These are phyloP conservation scores for Suillus weaverae DNA, from an alignment of 768 basidiomycete genomes.

Conservation along the genomic window DNA sequence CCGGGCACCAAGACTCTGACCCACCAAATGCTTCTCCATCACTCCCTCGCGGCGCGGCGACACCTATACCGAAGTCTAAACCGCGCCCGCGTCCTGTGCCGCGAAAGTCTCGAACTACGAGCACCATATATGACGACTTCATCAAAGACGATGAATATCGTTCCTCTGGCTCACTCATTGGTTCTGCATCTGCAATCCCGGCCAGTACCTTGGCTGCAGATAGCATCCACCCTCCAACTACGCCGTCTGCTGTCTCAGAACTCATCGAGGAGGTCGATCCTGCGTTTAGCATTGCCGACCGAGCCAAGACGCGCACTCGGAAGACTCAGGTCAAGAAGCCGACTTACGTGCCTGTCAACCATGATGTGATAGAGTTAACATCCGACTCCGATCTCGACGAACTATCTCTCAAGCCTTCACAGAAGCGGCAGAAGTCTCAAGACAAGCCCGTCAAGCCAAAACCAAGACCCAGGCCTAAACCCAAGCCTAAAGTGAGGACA, in stretches of 20 bases:
- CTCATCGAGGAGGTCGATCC: slow-evolving; percentile 20
- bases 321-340: slow-evolving; percentile 24
- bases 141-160: slow-evolving; percentile 3
- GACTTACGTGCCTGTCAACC: slow-evolving; percentile 6
- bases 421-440: slow-evolving; percentile 33
- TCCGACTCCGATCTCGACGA: slow-evolving; percentile 43
- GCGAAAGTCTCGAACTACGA: slow-evolving; percentile 1
- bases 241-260: slow-evolving; percentile 15
- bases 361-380: slow-evolving; percentile 46
- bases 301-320: slow-evolving; percentile 56
- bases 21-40: slow-evolving; percentile 14
- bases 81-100: slow-evolving; percentile 33
- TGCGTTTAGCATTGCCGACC: slow-evolving; percentile 50
- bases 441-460: slow-evolving; percentile 25
- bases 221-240: slow-evolving; percentile 20
- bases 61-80: slow-evolving; percentile 13
- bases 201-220: slow-evolving; percentile 18
- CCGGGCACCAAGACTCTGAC: not conserved
- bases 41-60: slow-evolving; percentile 5
- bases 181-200: slow-evolving; percentile 14
- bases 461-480: slow-evolving; percentile 28
- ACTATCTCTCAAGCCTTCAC: slow-evolving; percentile 28
- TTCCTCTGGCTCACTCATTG: slow-evolving; percentile 24
- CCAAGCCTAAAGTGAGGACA: slow-evolving; percentile 22
- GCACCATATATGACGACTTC: slow-evolving; percentile 1